Conservation (phyloP, 163 green algal genomes). For the Chlorella variabilis region DNA sequence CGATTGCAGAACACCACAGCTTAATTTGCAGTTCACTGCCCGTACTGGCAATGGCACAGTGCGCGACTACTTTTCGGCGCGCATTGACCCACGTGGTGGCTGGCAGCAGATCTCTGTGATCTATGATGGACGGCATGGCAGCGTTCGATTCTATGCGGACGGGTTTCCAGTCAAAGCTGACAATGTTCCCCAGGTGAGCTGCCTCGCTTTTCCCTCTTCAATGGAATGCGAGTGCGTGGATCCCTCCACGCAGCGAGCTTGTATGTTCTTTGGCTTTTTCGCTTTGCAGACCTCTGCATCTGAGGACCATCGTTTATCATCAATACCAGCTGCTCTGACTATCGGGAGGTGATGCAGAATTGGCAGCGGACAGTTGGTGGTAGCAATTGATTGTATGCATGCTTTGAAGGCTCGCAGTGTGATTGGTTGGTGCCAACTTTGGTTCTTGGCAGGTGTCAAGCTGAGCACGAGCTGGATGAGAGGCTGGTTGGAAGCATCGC, state of each 20-base stretch:
- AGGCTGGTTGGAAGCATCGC: background rate
- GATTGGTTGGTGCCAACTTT: too few species aligned
- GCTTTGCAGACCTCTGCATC: background rate
- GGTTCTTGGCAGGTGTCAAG: background rate
- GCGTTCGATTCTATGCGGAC: conserved; percentile 6
- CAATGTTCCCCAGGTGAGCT: background rate
- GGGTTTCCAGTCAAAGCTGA: conserved; percentile 19
- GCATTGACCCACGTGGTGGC: background rate
- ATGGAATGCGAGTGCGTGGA: too few species aligned
- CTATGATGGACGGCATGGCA: background rate
- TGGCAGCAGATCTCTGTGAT: conserved; percentile 20
- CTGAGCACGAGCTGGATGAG: background rate
- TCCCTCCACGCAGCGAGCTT: too few species aligned
- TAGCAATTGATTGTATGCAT: too few species aligned
- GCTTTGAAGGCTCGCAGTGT: too few species aligned
- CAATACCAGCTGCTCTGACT: background rate
- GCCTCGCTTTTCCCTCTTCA: too few species aligned
- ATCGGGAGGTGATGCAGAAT: background rate
- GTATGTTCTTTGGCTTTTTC: too few species aligned
- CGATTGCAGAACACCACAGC: conserved; percentile 1
- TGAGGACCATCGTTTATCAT: background rate
- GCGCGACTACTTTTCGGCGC: conserved; percentile 8
- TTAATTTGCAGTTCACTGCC: conserved; percentile 23
- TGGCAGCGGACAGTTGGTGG: background rate
- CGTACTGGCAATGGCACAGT: background rate